These are phyloP conservation scores for Suhomyces canberraensis DNA, from an alignment of 805 yeast genomes.

Conservation along the genomic window DNA sequence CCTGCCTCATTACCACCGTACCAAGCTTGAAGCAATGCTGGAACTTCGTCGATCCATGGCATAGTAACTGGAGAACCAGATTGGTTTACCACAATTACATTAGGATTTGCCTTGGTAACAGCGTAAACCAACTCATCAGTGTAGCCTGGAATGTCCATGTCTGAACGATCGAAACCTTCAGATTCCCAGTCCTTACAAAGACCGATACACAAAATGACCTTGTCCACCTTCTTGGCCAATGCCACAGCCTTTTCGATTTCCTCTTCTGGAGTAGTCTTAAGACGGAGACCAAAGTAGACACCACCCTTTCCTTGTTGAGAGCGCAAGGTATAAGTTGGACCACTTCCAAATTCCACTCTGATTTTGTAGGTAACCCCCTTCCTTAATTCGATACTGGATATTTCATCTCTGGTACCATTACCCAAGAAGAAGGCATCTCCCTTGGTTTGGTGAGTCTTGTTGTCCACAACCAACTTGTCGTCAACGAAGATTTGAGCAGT, in stretches of 20 bases:
- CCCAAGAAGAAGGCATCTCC: conserved; percentile 52
- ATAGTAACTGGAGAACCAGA: conserved; percentile 61
- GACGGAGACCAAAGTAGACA: conserved; percentile 23
- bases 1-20: conserved; percentile 59
- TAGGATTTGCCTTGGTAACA: conserved; percentile 45
- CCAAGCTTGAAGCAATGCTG: conserved; percentile 51
- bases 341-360: conserved; percentile 51
- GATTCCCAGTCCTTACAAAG: conserved; percentile 55
- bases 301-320: conserved; percentile 17
- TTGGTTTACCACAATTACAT: conserved; percentile 53
- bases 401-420: conserved; percentile 52
- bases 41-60: conserved; percentile 47
- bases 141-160: conserved; percentile 49
- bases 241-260: conserved; percentile 40
- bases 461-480: conserved; percentile 52
- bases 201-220: conserved; percentile 52
- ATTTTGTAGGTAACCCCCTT: conserved; percentile 46
- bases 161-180: conserved; percentile 55
- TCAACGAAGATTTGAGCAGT: conserved; percentile 55
- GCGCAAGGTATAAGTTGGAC: conserved; percentile 32
- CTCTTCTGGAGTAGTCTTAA: conserved; percentile 16
- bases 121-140: conserved; percentile 45
- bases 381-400: conserved; percentile 33
- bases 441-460: conserved; percentile 47
- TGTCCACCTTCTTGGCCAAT: conserved; percentile 49